Base-by-base conservation (phyloP, 225 moss, liverwort and hornwort species). In the Sphagnum tenellum region DNA sequence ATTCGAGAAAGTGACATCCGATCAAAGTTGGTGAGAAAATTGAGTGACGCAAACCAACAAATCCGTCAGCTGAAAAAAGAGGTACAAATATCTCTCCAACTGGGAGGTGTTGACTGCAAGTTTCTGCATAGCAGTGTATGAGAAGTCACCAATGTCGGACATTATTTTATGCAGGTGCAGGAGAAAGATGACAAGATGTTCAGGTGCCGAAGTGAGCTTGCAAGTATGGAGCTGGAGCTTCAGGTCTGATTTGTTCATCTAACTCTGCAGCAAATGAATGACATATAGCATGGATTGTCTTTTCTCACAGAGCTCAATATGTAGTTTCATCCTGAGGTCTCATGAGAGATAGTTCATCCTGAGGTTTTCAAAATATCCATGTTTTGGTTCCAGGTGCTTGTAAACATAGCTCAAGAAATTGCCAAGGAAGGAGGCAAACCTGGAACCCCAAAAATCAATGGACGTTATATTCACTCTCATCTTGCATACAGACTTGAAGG, bases 391-490 rank as follows among this genome's bases (percentile, higher is more conserved):
- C 59, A 79, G 79, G 69, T 64, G 48, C 71, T 81, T 11, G 62
- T 72, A 13, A 72, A 67, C 50, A 48, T 81, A 70, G 73, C 81
- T 54, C 72, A 74, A 50, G 81, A 81, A 49, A 77, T 81, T 45
- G 77, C 77, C 5, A 74, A 66, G 55, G 74, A 77, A 7, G 74
- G 71, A 66, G 72, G 71, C 45, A 72, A 66, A 69, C 71, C 71
- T 49, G 77, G 71, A 61, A 81, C 77, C 3, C 67, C 74, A 50
- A 81, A 77, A 61, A 77, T 81, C 69, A 77, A 81, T 56, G 81
- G 81, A 48, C 74, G 77, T 71, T 81, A 81, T 55, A 74, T 81
- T 44, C 81, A 81, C 13, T 81, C 77, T 62, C 81, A 81, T 48
- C 72, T 81, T 64, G 77, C 77, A 5, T 58, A 53, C 66, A 60